These are phyloP conservation scores for Coemansia pectinata DNA, from an alignment of 192 early-diverging fungal genomes.

Conservation along the genomic window DNA sequence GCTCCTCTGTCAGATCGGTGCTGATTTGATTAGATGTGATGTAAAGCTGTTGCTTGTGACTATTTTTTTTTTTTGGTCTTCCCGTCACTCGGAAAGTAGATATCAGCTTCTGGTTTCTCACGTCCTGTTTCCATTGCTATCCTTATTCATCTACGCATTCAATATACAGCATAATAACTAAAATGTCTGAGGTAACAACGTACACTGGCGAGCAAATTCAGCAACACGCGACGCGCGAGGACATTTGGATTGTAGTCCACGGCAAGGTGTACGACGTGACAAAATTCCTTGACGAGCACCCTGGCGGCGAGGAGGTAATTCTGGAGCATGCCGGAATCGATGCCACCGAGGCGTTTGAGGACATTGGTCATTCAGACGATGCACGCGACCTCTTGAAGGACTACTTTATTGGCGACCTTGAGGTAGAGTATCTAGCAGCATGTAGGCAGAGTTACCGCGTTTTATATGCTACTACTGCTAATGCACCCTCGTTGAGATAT, in stretches of 20 bases:
- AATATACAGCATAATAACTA: background rate
- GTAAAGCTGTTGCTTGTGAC: background rate
- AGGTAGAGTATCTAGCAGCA: conserved; percentile 21
- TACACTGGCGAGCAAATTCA: conserved; percentile 72
- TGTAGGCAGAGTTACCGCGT: background rate
- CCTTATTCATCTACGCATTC: no score
- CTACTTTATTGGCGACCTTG: conserved; percentile 74
- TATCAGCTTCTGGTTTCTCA: background rate
- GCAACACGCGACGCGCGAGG: conserved; percentile 67
- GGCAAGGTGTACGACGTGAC: conserved; percentile 82
- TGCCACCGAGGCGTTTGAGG: conserved; percentile 92
- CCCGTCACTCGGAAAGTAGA: background rate
- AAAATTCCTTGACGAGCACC: conserved; percentile 88
- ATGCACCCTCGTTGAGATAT: background rate
- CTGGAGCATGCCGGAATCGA: conserved; percentile 89
- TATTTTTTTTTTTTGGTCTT: background rate
- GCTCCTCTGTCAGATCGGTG: background rate
- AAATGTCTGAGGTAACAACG: conserved; percentile 58
- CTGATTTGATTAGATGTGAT: background rate
- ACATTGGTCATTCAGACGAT: conserved; percentile 96
- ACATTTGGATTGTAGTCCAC: conserved; percentile 80
- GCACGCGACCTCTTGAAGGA: conserved; percentile 81
- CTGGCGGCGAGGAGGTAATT: conserved; percentile 97
- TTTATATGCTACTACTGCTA: background rate
- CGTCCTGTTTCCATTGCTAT: no score